phyloP scores from a whole-genome alignment of 352 stramenopile species.

The Pseudoperonospora humuli region DNA sequence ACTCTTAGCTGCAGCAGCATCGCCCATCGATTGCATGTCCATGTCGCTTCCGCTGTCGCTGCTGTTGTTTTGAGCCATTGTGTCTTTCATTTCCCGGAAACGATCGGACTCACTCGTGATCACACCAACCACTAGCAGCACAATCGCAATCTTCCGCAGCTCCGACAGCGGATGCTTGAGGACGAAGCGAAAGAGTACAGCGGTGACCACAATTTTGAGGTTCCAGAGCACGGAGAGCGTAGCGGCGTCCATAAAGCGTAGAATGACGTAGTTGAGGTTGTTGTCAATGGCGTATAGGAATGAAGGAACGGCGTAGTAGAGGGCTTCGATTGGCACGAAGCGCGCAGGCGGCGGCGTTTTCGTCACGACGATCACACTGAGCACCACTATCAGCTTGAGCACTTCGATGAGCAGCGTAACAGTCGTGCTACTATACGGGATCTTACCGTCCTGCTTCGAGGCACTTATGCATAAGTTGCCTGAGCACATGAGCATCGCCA shows the following conservation, averaged over 20 bases:
- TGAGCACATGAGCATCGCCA: conserved; percentile 64
- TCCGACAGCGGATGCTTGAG: conserved; percentile 64
- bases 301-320: conserved; percentile 78
- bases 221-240: conserved; percentile 86
- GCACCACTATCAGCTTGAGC: conserved; percentile 58
- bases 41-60: conserved; percentile 3
- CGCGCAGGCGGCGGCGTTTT: conserved; percentile 29
- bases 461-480: conserved; percentile 82
- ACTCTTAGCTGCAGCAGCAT: conserved; percentile 14
- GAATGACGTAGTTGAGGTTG: conserved; percentile 85
- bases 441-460: conserved; percentile 67
- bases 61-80: conserved; percentile 9
- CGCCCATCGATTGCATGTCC: conserved; percentile 10
- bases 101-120: conserved; percentile 77
- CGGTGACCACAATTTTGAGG: conserved; percentile 83
- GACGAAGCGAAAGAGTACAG: conserved; percentile 77
- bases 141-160: conserved; percentile 68
- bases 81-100: conserved; percentile 28
- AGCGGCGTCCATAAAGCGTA: conserved; percentile 78
- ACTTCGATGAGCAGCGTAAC: conserved; percentile 83
- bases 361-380: conserved; percentile 33
- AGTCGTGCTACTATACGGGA: conserved; percentile 77
- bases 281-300: conserved; percentile 85
- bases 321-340: conserved; percentile 43
- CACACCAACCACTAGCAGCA: conserved; percentile 67